phyloP scores from a whole-genome alignment of 495 filamentous ascomycete species.

The Melanomma pulvis-pyrius region DNA sequence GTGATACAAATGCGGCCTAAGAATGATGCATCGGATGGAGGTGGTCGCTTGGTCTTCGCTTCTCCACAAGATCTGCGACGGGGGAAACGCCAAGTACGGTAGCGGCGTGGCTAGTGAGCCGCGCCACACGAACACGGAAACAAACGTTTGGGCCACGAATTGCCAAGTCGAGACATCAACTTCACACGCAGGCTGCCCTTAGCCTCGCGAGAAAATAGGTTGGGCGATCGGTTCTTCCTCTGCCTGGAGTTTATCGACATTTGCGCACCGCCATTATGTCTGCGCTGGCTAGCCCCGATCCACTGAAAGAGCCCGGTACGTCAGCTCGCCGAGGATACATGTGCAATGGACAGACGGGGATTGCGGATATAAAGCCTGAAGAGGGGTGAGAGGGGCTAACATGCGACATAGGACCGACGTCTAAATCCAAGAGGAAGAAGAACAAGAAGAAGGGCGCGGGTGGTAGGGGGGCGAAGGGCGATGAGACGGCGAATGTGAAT shows the following conservation, averaged over 20 bases:
- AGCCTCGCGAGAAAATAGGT: not conserved
- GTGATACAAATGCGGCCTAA: too few species aligned
- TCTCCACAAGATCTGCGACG: too few species aligned
- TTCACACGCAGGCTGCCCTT: conserved; percentile 5
- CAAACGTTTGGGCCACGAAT: conserved; percentile 30
- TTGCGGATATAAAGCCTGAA: not conserved
- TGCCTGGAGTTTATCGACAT: not conserved
- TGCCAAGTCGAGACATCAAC: conserved; percentile 26
- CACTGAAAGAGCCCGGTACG: conserved; percentile 25
- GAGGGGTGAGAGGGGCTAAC: not conserved
- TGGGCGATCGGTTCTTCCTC: not conserved
- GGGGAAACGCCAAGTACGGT: too few species aligned
- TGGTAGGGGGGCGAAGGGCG: conserved; percentile 21
- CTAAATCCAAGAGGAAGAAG: conserved; percentile 46
- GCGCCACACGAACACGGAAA: conserved; percentile 1
- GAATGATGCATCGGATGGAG: too few species aligned
- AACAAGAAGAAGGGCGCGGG: conserved; percentile 45
- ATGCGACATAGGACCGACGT: conserved; percentile 11
- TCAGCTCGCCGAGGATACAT: not conserved
- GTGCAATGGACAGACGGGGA: not conserved
- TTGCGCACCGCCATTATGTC: conserved; percentile 7
- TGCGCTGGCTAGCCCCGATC: conserved; percentile 12
- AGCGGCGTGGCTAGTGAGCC: not conserved
- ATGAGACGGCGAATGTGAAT: conserved; percentile 30
- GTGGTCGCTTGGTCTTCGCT: too few species aligned